Evolutionary conservation across 1,284 basidiomycete genomes (phyloP).

Genomic region (Prillingera fragicola): DNA sequence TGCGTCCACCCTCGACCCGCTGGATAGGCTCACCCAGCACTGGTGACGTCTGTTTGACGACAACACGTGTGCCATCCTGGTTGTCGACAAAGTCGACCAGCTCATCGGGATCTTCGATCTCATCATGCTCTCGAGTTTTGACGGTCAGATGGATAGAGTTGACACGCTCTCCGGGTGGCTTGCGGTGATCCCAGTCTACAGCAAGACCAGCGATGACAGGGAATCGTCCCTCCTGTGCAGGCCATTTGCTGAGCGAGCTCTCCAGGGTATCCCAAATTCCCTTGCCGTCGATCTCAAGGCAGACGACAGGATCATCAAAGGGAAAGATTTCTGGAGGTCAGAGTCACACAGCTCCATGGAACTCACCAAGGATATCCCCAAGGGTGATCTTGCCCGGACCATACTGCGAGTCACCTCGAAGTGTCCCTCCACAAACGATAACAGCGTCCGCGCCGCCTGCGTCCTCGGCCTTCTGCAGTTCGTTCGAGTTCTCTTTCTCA

Average conservation of each 20-base stretch:
- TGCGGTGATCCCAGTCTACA: slow-evolving; percentile 75
- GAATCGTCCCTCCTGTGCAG: slow-evolving; percentile 92
- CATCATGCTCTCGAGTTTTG: slow-evolving; percentile 28
- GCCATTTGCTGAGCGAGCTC: slow-evolving; percentile 68
- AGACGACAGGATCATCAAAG: slow-evolving; percentile 79
- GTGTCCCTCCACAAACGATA: slow-evolving; percentile 76
- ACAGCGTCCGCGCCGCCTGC: slow-evolving; percentile 64
- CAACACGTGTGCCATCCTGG: slow-evolving; percentile 49
- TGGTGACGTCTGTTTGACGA: slow-evolving; percentile 36
- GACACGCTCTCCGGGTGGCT: slow-evolving; percentile 63
- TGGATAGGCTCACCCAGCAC: slow-evolving; percentile 54
- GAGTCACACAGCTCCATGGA: not conserved
- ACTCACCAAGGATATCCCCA: slow-evolving; percentile 55
- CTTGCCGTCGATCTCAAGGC: slow-evolving; percentile 70
- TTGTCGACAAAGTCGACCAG: slow-evolving; percentile 42
- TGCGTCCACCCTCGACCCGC: slow-evolving; percentile 55
- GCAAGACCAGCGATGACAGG: slow-evolving; percentile 81
- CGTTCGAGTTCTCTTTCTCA: slow-evolving; percentile 13
- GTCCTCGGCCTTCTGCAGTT: slow-evolving; percentile 14
- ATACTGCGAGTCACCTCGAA: slow-evolving; percentile 80
- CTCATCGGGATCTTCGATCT: slow-evolving; percentile 30
- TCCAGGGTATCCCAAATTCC: slow-evolving; percentile 79
- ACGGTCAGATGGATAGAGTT: slow-evolving; percentile 61
- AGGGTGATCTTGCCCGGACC: slow-evolving; percentile 73
- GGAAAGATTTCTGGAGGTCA: slow-evolving; percentile 67